Evolutionary conservation across 1,139 yeast genomes (phyloP).

Genomic region (Yamadazyma dushanensis): DNA sequence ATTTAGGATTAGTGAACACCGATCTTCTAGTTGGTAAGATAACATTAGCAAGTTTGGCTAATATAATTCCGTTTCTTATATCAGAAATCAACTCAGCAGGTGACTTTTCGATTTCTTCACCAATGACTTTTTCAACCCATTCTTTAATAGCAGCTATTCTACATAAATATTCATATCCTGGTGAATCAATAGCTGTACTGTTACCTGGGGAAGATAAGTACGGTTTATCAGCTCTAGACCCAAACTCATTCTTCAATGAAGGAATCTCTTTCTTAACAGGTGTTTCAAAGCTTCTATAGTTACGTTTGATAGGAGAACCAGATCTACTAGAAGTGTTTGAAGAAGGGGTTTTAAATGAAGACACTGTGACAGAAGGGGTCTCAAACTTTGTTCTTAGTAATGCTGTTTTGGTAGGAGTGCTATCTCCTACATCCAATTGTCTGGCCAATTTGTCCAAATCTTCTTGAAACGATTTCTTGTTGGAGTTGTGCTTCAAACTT

Average conservation of each 20-base stretch:
- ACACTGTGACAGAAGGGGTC: constrained; percentile 47
- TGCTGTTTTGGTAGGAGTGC: constrained; percentile 30
- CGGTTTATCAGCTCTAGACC: constrained; percentile 17
- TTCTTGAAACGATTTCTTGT: constrained; percentile 18
- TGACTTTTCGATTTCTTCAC: constrained; percentile 57
- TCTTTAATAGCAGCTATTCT: constrained; percentile 83
- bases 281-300: constrained; percentile 14
- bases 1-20: constrained; percentile 43
- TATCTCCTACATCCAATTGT: constrained; percentile 30
- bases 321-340: constrained; percentile 21
- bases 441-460: constrained; percentile 44
- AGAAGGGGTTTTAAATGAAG: constrained; percentile 40
- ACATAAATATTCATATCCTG: constrained; percentile 79
- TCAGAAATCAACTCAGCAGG: constrained; percentile 51
- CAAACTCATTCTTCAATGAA: constrained; percentile 16
- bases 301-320: constrained; percentile 23
- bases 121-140: constrained; percentile 38
- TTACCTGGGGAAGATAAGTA: constrained; percentile 30
- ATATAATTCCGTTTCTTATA: constrained; percentile 77
- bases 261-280: constrained; percentile 17
- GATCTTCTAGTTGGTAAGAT: constrained; percentile 66
- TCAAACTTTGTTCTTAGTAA: constrained; percentile 39
- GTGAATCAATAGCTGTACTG: constrained; percentile 30
- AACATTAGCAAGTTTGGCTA: constrained; percentile 75
- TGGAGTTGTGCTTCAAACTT: constrained; percentile 26